A percentile compares a stretch with the other conserved stretches of the same genome.
These are phyloP conservation scores for Oidium heveae DNA, from an alignment of 2,329 filamentous ascomycete genomes.

Conservation along the genomic window DNA sequence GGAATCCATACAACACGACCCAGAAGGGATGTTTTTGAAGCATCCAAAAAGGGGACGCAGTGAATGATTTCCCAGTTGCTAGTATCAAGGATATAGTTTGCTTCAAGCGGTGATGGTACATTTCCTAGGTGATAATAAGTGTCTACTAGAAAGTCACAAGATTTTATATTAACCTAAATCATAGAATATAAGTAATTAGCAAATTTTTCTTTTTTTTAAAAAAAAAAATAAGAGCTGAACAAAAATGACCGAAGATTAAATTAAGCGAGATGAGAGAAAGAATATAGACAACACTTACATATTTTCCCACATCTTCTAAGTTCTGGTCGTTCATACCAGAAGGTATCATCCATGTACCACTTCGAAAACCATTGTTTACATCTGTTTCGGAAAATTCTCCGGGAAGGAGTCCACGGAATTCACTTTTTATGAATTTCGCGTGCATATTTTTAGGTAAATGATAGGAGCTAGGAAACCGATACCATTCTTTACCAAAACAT, in stretches of 20 bases:
- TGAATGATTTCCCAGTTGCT: slow-evolving; percentile 54
- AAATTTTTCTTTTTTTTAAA: too few relatives aligned
- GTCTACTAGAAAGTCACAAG: slow-evolving; percentile 70
- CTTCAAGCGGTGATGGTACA: slow-evolving; percentile 40
- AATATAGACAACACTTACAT: slow-evolving; percentile 25
- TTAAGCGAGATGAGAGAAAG: slow-evolving; percentile 1
- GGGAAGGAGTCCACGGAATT: slow-evolving; percentile 69
- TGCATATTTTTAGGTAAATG: slow-evolving; percentile 63
- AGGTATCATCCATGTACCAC: slow-evolving; percentile 64
- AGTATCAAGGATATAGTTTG: slow-evolving; percentile 49
- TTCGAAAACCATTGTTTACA: slow-evolving; percentile 41
- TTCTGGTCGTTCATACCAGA: slow-evolving; percentile 82
- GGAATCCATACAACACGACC: slow-evolving; percentile 68
- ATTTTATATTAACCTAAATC: slow-evolving; percentile 33
- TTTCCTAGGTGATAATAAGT: slow-evolving; percentile 42
- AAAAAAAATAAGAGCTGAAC: too few relatives aligned
- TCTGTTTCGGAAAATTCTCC: slow-evolving; percentile 66
- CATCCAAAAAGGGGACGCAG: slow-evolving; percentile 63
- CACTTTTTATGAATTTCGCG: slow-evolving; percentile 74
- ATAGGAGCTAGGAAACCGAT: slow-evolving; percentile 85
- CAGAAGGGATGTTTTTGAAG: slow-evolving; percentile 43
- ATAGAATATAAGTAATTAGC: too few relatives aligned
- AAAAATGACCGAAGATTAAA: too few relatives aligned
- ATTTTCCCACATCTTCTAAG: slow-evolving; percentile 65
- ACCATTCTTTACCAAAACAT: slow-evolving; percentile 94